These are phyloP conservation scores for Salix koriyanagi DNA, from an alignment of 345 rosid species.

Conservation along the genomic window DNA sequence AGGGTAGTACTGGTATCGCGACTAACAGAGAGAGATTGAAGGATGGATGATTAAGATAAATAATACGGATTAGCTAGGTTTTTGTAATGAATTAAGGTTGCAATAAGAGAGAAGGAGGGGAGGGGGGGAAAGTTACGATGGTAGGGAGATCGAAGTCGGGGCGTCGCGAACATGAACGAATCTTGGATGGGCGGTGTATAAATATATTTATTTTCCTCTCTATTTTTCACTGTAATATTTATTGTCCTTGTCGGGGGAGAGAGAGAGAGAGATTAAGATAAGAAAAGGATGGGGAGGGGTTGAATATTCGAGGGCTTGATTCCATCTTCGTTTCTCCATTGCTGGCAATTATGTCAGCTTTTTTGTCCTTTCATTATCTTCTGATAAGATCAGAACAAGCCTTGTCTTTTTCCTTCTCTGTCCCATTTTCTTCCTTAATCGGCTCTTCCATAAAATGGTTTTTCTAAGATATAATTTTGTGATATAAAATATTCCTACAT, in stretches of 20 bases:
- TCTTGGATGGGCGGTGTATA: constrained; percentile 32
- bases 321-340: constrained; percentile 35
- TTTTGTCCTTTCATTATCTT: not conserved
- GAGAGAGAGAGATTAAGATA: constrained; percentile 8
- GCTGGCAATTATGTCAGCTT: constrained; percentile 36
- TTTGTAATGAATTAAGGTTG: not conserved
- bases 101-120: not conserved
- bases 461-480: too few relatives aligned
- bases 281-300: constrained; percentile 3
- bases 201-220: not conserved
- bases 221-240: too few relatives aligned
- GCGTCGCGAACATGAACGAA: constrained; percentile 76
- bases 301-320: constrained; percentile 48
- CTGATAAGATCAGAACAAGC: constrained; percentile 32
- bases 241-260: not conserved
- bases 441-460: too few relatives aligned
- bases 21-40: too few relatives aligned
- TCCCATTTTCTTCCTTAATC: not conserved
- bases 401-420: not conserved
- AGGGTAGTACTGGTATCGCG: not conserved
- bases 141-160: constrained; percentile 46
- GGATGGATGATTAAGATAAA: not conserved
- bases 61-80: not conserved
- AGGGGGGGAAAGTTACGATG: not conserved
- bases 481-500: too few relatives aligned